A percentile compares a stretch with the other conserved stretches of the same genome.
These are phyloP conservation scores for Corylus heterophylla DNA, from an alignment of 306 rosid genomes.

Conservation along the genomic window DNA sequence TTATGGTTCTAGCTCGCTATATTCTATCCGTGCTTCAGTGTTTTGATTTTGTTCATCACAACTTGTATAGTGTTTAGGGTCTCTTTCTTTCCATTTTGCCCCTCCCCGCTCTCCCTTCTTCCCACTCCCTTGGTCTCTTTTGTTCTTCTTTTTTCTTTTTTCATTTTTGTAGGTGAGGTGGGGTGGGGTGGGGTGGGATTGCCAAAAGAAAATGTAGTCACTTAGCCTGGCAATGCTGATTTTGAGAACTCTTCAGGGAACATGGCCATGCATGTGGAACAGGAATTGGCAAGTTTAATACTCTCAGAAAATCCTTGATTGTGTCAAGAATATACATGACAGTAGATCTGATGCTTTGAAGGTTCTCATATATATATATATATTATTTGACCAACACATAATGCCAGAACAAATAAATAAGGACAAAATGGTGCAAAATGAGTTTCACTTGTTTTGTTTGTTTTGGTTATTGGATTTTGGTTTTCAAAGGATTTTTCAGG, in stretches of 20 bases:
- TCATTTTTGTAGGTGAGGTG: too few species aligned
- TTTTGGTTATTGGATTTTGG: too few species aligned
- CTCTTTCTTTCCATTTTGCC: too few species aligned
- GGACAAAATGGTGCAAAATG: neutral
- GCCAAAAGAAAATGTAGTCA: neutral
- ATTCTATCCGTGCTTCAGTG: neutral
- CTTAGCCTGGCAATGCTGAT: neutral
- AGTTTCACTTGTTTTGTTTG: too few species aligned
- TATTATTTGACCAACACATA: too few species aligned
- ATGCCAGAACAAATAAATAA: too few species aligned
- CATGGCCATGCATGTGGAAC: neutral
- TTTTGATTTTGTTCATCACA: neutral
- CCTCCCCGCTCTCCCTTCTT: too few species aligned
- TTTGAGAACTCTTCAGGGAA: neutral
- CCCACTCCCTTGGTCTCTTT: too few species aligned
- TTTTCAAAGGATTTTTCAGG: too few species aligned
- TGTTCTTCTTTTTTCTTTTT: too few species aligned
- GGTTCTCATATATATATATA: neutral
- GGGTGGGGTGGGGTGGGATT: too few species aligned
- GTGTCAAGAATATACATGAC: neutral
- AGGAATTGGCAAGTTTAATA: neutral
- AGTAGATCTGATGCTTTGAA: neutral
- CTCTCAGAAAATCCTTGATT: neutral
- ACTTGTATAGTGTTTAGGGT: neutral
- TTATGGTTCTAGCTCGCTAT: conserved; percentile 15